phyloP scores from a whole-genome alignment of 805 yeast genomes.

The Blastobotrys chiropterorum region DNA sequence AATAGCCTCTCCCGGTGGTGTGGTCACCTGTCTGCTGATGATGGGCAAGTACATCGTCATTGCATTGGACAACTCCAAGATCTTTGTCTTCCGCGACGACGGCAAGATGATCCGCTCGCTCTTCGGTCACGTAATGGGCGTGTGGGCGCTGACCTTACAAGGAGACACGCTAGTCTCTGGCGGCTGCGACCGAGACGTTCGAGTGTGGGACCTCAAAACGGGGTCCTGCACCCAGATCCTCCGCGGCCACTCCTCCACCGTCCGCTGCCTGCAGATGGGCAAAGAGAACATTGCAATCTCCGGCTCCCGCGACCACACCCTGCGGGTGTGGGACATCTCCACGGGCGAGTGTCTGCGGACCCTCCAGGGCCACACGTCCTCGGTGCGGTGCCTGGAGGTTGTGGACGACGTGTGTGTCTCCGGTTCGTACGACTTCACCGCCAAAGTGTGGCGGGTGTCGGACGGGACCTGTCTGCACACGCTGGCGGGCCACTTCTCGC shows the following conservation, averaged over 20 bases:
- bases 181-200: conserved; percentile 91
- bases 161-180: conserved; percentile 91
- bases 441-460: conserved; percentile 86
- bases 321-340: conserved; percentile 93
- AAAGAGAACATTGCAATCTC: conserved; percentile 72
- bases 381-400: conserved; percentile 73
- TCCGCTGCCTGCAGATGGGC: conserved; percentile 76
- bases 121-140: conserved; percentile 96
- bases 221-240: conserved; percentile 83
- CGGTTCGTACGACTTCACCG: conserved; percentile 85
- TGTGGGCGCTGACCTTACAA: conserved; percentile 91
- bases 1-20: conserved; percentile 31
- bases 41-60: conserved; percentile 33
- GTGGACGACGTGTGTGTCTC: conserved; percentile 69
- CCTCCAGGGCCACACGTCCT: conserved; percentile 61
- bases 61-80: conserved; percentile 39
- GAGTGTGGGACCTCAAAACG: conserved; percentile 89
- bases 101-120: conserved; percentile 65
- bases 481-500: conserved; percentile 82
- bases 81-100: conserved; percentile 37
- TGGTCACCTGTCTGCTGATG: conserved; percentile 36
- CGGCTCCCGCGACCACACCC: conserved; percentile 86
- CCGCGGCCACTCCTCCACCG: conserved; percentile 90
- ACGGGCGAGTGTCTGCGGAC: conserved; percentile 76
- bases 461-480: conserved; percentile 88